Percentiles rank a stretch among this genome's conserved stretches.
phyloP scores from a whole-genome alignment of 208 protist genomes.

The Acanthamoeba royreba region DNA sequence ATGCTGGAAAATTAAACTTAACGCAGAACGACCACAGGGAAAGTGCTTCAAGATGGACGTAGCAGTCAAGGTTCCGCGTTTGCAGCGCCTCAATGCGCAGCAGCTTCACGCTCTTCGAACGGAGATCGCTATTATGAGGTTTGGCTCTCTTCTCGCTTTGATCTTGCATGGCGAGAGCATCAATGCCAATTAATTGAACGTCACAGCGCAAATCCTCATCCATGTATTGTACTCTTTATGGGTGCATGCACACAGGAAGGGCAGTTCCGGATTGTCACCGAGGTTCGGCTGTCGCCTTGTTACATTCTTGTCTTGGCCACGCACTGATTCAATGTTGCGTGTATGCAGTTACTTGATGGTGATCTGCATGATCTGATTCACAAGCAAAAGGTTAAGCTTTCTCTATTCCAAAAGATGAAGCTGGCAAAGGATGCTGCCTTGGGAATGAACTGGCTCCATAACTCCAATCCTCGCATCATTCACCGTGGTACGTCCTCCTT shows the following conservation, averaged over 20 bases:
- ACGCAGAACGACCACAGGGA: conserved; percentile 17
- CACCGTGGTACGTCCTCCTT: conserved; percentile 20
- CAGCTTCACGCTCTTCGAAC: not conserved
- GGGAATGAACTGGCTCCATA: conserved; percentile 72
- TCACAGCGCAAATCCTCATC: conserved; percentile 48
- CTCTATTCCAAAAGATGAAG: conserved; percentile 60
- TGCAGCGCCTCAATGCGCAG: not conserved
- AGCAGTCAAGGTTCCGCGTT: conserved; percentile 64
- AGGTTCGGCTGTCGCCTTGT: not conserved
- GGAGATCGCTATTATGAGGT: conserved; percentile 45
- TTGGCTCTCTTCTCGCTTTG: not conserved
- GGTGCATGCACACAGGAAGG: conserved; percentile 63
- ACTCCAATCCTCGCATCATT: conserved; percentile 61
- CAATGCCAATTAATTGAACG: not conserved
- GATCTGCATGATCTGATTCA: conserved; percentile 1
- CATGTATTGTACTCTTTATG: conserved; percentile 67
- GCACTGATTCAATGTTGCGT: no score
- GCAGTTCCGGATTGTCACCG: conserved; percentile 63
- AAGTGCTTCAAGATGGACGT: conserved; percentile 63
- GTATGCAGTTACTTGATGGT: conserved; percentile 34
- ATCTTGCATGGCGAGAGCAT: not conserved
- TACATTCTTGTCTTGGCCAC: not conserved
- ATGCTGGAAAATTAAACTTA: no score
- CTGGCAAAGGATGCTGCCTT: conserved; percentile 71
- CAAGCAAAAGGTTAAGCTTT: conserved; percentile 40